A percentile compares a stretch with the other conserved stretches of the same genome.
phyloP scores from a whole-genome alignment of 345 rosid species.

The Eucalyptus virginea region DNA sequence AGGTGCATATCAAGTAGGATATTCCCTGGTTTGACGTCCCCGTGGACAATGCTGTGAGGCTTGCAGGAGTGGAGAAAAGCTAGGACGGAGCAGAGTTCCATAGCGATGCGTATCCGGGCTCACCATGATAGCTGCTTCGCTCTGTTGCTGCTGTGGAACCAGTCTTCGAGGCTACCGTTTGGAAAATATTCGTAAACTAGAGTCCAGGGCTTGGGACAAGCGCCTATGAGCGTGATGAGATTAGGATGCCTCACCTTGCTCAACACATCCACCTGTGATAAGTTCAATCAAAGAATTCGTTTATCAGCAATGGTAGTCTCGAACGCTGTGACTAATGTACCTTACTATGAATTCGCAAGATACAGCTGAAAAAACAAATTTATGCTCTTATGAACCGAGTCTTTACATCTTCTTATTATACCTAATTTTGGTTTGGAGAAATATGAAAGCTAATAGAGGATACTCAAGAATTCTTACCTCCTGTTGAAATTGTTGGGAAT shows the following conservation, averaged over 20 bases:
- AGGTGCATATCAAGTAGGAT: conserved; percentile 62
- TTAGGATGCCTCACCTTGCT: conserved; percentile 64
- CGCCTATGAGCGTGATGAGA: conserved; percentile 68
- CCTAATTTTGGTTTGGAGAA: background rate
- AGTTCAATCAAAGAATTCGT: background rate
- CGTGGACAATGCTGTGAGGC: conserved; percentile 70
- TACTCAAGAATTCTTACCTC: background rate
- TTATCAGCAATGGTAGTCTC: background rate
- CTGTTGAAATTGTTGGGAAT: background rate
- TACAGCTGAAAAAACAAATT: background rate
- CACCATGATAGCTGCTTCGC: conserved; percentile 74
- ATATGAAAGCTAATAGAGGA: background rate
- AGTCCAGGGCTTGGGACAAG: conserved; percentile 67
- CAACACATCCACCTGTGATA: background rate
- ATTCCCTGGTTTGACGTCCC: conserved; percentile 74
- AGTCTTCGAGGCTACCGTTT: conserved; percentile 85
- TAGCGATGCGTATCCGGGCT: conserved; percentile 54
- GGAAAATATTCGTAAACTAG: conserved; percentile 69
- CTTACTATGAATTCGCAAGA: background rate
- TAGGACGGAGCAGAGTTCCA: conserved; percentile 65
- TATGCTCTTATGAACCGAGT: background rate
- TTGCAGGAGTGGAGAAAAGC: conserved; percentile 70
- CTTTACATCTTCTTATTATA: background rate
- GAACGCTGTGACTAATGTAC: background rate
- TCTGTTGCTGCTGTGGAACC: conserved; percentile 52